Evolutionary conservation across 2,329 filamentous ascomycete species (phyloP).

Genomic region (Lasiodiplodia sp.): DNA sequence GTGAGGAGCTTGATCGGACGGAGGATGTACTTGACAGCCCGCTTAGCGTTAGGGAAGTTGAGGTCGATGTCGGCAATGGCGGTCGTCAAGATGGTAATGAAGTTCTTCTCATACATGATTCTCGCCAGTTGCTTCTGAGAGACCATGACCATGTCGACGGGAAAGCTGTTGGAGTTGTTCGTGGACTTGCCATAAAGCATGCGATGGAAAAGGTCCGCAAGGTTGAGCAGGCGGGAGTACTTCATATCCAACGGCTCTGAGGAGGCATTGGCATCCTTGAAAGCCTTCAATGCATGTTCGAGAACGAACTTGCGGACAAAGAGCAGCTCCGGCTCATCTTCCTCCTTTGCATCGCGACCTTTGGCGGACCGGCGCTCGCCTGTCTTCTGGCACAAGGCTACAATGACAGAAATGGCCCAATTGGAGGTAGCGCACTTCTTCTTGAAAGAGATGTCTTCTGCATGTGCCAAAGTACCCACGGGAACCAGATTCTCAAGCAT

Average conservation of each 20-base stretch:
- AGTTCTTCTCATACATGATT: slow-evolving; percentile 98
- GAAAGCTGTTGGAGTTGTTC: slow-evolving; percentile 31
- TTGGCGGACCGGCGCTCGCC: slow-evolving; percentile 74
- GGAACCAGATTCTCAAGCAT: slow-evolving; percentile 81
- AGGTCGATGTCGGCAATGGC: slow-evolving; percentile 96
- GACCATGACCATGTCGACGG: slow-evolving; percentile 40
- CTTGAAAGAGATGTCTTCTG: slow-evolving; percentile 78
- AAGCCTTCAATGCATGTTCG: slow-evolving; percentile 89
- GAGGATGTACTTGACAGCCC: slow-evolving; percentile 95
- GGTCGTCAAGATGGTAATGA: slow-evolving; percentile 83
- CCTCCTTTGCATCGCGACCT: slow-evolving; percentile 65
- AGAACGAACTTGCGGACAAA: slow-evolving; percentile 96
- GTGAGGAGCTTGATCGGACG: slow-evolving; percentile 88
- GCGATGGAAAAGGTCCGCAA: slow-evolving; percentile 90
- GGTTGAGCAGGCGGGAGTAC: slow-evolving; percentile 84
- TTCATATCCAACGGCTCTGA: slow-evolving; percentile 82
- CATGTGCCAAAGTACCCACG: slow-evolving; percentile 70
- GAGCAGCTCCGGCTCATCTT: slow-evolving; percentile 82
- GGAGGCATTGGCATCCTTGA: slow-evolving; percentile 83
- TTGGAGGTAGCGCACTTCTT: slow-evolving; percentile 86
- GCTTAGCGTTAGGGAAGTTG: slow-evolving; percentile 90
- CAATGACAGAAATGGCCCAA: slow-evolving; percentile 85
- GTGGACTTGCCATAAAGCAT: slow-evolving; percentile 62
- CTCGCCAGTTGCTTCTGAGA: slow-evolving; percentile 87
- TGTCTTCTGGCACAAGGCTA: slow-evolving; percentile 87